These are phyloP conservation scores for Filobasidium uniguttulatum DNA, from an alignment of 1,284 basidiomycete species.

Conservation along the genomic window DNA sequence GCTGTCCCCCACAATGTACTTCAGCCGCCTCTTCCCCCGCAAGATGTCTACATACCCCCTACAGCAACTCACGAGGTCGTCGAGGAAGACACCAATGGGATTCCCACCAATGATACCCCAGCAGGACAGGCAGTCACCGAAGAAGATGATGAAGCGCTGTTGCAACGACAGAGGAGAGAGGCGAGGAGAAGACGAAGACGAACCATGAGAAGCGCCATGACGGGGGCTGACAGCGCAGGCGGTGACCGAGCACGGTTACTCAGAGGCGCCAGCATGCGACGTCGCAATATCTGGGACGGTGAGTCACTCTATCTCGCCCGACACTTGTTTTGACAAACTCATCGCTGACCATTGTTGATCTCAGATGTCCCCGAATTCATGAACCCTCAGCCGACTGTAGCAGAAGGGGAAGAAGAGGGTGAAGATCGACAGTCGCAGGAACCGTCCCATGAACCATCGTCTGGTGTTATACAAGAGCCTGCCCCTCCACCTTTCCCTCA, in stretches of 20 bases:
- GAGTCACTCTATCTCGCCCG: neutral
- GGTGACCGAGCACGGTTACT: neutral
- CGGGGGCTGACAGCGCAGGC: neutral
- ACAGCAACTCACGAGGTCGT: too few relatives aligned
- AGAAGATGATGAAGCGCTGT: neutral
- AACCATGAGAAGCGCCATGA: neutral
- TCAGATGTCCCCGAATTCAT: neutral
- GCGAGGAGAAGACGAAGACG: slow-evolving; percentile 1
- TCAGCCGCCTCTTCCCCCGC: too few relatives aligned
- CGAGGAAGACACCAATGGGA: too few relatives aligned
- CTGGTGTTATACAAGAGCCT: neutral
- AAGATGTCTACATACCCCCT: too few relatives aligned
- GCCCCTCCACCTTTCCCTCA: slow-evolving; percentile 11
- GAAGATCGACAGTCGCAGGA: neutral
- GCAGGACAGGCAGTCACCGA: too few relatives aligned
- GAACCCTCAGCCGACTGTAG: neutral
- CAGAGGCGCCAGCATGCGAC: slow-evolving; percentile 8
- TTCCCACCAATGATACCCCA: too few relatives aligned
- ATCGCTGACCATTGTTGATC: neutral
- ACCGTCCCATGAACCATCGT: neutral
- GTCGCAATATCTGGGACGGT: slow-evolving; percentile 13
- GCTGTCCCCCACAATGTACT: too few relatives aligned
- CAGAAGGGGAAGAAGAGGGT: neutral
- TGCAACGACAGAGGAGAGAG: neutral
- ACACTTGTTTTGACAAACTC: neutral